Base-by-base conservation (phyloP, 164 flowering plant genomes). In the Brasenia schreberi region DNA sequence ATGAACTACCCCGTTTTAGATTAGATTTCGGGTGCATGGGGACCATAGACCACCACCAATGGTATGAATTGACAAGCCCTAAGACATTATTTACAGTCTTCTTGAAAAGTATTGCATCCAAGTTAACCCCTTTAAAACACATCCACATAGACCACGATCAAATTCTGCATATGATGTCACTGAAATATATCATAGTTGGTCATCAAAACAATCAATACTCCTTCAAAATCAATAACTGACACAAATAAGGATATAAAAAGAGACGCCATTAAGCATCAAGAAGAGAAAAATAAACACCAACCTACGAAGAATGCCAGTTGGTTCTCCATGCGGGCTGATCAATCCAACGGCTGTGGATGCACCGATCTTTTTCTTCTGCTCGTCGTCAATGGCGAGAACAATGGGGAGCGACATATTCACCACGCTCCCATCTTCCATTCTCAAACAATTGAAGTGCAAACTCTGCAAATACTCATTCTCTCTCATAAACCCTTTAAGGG, bases 331-430 rank as follows among this genome's bases (percentile, higher is more conserved):
- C 11, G 87, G 89, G 6, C 84, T 88, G 39, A 87, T 53, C 80
- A 90, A 74, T 5, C 77, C 86, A 11, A 90, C 96, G 73, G 80
- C 73, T 0, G 23, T 17, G 4, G 89, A 79, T 7, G 72, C 69
- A 62, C 89, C 97, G 69, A 93, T 84, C 12, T 64, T 68, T 68
- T 76, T 88, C 75, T 89, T 90, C 65, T 77, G 81, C 65, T 72
- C 79, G 64, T 90, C 97, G 69, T 83, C 87, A 67, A 90, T 85
- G 43, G 90, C 94, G 80, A 93, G 76, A 16, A 89, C 98, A 77
- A 93, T 89, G 0, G 98, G 97, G 66, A 93, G 78, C 59, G 97
- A 93, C 97, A 93, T 93, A 71, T 93, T 93, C 18, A 85, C 97
- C 9, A 90, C 6, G 5, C 68, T 53, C 23, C 98, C 98, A 80